Conservation (phyloP, 108 stramenopile species). For the Stephanodiscus minutulus region DNA sequence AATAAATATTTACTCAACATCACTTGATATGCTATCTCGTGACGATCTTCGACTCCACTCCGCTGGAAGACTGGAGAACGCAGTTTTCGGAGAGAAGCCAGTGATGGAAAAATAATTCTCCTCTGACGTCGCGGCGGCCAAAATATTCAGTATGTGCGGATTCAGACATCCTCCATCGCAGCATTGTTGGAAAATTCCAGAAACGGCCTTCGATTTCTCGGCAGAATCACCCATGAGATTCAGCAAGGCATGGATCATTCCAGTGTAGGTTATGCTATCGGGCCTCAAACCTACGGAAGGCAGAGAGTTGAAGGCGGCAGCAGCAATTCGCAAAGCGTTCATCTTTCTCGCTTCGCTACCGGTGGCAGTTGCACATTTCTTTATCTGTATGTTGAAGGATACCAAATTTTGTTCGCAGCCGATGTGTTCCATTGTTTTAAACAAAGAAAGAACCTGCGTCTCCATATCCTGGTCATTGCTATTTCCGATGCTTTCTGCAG, state of each 20-base stretch:
- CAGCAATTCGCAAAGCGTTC: constrained; percentile 41
- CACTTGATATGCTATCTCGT: background rate
- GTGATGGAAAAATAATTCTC: constrained; percentile 28
- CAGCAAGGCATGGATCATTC: constrained; percentile 39
- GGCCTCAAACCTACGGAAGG: constrained; percentile 29
- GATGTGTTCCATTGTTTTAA: constrained; percentile 39
- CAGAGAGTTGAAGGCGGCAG: constrained; percentile 31
- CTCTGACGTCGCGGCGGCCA: constrained; percentile 20
- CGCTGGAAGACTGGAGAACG: constrained; percentile 23
- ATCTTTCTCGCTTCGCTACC: constrained; percentile 18
- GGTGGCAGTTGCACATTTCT: constrained; percentile 26
- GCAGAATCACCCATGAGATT: constrained; percentile 28
- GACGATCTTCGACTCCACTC: constrained; percentile 31
- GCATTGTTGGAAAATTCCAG: constrained; percentile 30
- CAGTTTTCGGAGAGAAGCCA: constrained; percentile 2
- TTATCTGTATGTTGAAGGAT: constrained; percentile 49
- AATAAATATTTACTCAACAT: background rate
- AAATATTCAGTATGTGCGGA: constrained; percentile 37
- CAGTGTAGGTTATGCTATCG: constrained; percentile 42
- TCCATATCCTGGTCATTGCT: constrained; percentile 26
- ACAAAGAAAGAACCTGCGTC: constrained; percentile 23
- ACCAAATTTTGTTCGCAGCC: constrained; percentile 33
- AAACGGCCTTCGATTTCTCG: constrained; percentile 15
- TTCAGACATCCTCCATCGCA: constrained; percentile 45
- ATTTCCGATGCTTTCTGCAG: constrained; percentile 24